Evolutionary conservation across 1,284 basidiomycete species (phyloP).

Genomic region (Marasmius oreades): DNA sequence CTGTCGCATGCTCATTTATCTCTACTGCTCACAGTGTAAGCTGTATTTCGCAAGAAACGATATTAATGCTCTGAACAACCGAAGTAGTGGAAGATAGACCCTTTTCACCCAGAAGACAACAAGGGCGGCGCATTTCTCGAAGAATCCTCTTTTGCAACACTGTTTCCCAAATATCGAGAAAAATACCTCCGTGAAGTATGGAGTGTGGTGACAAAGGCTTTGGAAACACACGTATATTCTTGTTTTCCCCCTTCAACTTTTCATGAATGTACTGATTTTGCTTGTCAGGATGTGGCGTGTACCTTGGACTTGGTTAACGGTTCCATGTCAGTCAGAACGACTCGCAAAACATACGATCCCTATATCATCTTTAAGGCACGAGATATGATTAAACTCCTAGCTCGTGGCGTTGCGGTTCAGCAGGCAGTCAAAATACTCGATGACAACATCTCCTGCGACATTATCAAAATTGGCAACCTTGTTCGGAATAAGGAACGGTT

Average conservation of each 20-base stretch:
- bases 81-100: conserved; percentile 83
- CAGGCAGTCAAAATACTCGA: conserved; percentile 92
- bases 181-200: conserved; percentile 94
- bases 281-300: conserved; percentile 76
- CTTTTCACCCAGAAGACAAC: conserved; percentile 76
- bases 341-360: conserved; percentile 95
- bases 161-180: conserved; percentile 99
- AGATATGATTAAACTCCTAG: conserved; percentile 94
- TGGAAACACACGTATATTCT: conserved; percentile 73
- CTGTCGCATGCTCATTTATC: conserved; percentile 13
- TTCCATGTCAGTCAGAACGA: conserved; percentile 96
- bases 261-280: background rate
- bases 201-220: conserved; percentile 85
- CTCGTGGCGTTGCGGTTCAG: conserved; percentile 80
- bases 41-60: background rate
- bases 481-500: conserved; percentile 97
- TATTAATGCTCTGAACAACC: background rate
- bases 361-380: conserved; percentile 95
- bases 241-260: background rate
- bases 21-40: conserved; percentile 26
- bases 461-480: conserved; percentile 95
- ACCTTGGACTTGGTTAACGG: conserved; percentile 95
- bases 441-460: conserved; percentile 90
- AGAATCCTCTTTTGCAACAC: conserved; percentile 95
- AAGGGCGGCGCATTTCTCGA: conserved; percentile 84